A percentile compares a stretch with the other conserved stretches of the same genome.
Conservation (phyloP, 2,329 filamentous ascomycete species). For the Cladosporium velox region DNA sequence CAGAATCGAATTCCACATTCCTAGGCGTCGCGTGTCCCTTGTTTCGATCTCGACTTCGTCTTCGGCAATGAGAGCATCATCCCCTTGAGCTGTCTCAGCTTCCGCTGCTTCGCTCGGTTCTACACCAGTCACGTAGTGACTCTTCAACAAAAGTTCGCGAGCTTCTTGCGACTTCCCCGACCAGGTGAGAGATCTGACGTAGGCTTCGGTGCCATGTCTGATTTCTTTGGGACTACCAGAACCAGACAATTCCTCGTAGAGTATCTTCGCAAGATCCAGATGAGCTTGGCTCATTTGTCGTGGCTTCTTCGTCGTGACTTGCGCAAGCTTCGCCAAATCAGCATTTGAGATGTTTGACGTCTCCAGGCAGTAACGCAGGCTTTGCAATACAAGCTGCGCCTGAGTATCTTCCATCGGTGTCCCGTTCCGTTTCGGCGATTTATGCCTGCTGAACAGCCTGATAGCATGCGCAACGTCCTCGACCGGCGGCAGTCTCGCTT, state of each 20-base stretch:
- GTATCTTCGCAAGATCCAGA: conserved; percentile 43
- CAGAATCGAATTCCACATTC: conserved; percentile 40
- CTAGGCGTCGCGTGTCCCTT: background rate
- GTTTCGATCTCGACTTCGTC: background rate
- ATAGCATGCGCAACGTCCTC: conserved; percentile 68
- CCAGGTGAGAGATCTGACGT: background rate
- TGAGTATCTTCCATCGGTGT: conserved; percentile 64
- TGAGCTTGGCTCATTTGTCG: conserved; percentile 39
- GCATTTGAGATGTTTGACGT: conserved; percentile 21
- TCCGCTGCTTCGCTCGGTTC: background rate
- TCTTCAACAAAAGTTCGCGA: conserved; percentile 23
- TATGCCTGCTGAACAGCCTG: conserved; percentile 58
- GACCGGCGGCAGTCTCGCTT: conserved; percentile 63
- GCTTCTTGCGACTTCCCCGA: conserved; percentile 39
- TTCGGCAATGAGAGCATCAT: background rate
- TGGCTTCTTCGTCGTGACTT: background rate
- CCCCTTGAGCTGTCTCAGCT: background rate
- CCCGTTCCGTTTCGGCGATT: conserved; percentile 43
- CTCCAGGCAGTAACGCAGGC: conserved; percentile 60
- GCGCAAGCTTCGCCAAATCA: conserved; percentile 7
- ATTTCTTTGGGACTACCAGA: background rate
- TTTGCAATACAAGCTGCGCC: conserved; percentile 59
- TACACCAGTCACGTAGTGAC: background rate
- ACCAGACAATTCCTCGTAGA: conserved; percentile 32
- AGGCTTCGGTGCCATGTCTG: background rate